Evolutionary conservation across 148 eudicot species (phyloP).

Genomic region (Agrostemma githago): DNA sequence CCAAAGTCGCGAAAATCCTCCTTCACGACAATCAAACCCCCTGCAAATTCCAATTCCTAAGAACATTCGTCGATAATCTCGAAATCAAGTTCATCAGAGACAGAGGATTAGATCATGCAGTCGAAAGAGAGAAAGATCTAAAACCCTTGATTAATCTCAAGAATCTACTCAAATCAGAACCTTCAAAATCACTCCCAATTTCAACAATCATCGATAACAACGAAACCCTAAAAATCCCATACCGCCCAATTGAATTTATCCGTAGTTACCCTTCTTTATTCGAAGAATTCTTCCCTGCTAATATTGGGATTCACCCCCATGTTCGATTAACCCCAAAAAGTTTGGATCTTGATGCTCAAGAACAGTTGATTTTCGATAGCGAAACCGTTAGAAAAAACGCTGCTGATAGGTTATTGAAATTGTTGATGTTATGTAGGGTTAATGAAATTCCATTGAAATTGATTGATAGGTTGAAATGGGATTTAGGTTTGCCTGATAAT

Average conservation of each 20-base stretch:
- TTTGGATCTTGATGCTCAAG: constrained; percentile 51
- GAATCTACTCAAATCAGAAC: constrained; percentile 56
- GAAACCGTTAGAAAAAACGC: constrained; percentile 33
- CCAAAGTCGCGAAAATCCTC: constrained; percentile 19
- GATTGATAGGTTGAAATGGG: constrained; percentile 43
- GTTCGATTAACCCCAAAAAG: constrained; percentile 48
- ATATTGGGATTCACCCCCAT: constrained; percentile 49
- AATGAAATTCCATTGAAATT: constrained; percentile 36
- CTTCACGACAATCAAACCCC: constrained; percentile 6
- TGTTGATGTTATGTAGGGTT: constrained; percentile 59
- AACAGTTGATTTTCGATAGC: constrained; percentile 42
- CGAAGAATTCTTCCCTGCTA: constrained; percentile 50
- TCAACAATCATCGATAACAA: constrained; percentile 41
- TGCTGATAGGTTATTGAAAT: constrained; percentile 61
- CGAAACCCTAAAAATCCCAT: constrained; percentile 37
- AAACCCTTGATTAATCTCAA: constrained; percentile 51
- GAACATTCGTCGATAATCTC: constrained; percentile 38
- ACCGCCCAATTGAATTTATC: constrained; percentile 64
- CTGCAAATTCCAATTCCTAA: constrained; percentile 23
- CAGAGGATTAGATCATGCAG: constrained; percentile 76
- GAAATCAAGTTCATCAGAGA: constrained; percentile 62
- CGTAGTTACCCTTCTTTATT: constrained; percentile 64
- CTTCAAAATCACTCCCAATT: constrained; percentile 68
- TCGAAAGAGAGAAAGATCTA: constrained; percentile 66
- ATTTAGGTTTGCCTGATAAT: constrained; percentile 44